phyloP scores from a whole-genome alignment of 2,329 filamentous ascomycete species.

The Davidsoniella australis region DNA sequence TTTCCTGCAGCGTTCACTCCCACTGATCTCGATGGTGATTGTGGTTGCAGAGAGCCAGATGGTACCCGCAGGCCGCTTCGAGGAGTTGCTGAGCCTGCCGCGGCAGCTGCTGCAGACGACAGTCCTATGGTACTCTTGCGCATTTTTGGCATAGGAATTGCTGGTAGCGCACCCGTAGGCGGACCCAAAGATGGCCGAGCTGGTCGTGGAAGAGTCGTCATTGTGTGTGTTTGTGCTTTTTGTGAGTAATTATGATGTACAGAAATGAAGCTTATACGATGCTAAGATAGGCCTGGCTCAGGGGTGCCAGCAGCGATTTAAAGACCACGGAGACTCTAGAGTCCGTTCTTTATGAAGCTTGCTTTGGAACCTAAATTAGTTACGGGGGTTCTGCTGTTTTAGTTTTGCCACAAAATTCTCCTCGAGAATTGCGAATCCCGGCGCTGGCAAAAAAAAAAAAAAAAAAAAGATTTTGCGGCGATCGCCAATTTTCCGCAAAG shows the following conservation, averaged over 20 bases:
- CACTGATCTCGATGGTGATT: constrained; percentile 37
- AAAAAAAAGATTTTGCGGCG: no score
- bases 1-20: constrained; percentile 44
- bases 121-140: constrained; percentile 45
- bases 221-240: constrained; percentile 18
- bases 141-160: constrained; percentile 55
- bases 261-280: not conserved
- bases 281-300: not conserved
- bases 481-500: no score
- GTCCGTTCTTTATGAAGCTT: no score
- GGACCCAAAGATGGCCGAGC: constrained; percentile 53
- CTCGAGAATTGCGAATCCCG: no score
- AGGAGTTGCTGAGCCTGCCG: constrained; percentile 30
- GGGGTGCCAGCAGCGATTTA: not conserved
- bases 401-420: no score
- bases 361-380: no score
- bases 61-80: constrained; percentile 43
- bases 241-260: not conserved
- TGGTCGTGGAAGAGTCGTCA: constrained; percentile 48
- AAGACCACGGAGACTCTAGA: not conserved
- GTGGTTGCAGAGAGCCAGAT: constrained; percentile 27
- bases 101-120: constrained; percentile 20
- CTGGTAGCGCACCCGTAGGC: constrained; percentile 54
- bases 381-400: no score
- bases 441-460: no score